Base-by-base conservation (phyloP, 306 rosid species). In the Ziziphus jujuba region DNA sequence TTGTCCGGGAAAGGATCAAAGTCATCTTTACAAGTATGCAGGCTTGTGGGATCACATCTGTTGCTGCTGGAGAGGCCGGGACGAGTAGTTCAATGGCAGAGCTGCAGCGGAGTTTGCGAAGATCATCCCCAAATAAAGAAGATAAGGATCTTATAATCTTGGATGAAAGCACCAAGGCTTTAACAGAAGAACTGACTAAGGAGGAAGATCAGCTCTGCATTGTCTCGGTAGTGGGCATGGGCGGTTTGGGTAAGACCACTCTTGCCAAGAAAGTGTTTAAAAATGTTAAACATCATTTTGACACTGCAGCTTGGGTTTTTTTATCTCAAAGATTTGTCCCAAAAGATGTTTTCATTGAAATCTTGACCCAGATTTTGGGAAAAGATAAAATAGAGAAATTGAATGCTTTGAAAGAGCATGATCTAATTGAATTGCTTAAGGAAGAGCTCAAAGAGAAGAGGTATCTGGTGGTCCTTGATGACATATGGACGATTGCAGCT, bases 81-180 rank as follows among this genome's bases (percentile, higher is more conserved):
- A 34, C 10, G 4, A n/a, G 16, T 13, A 5, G 31, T 38, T 36
- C 65, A 9, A 7, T 36, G 33, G 40, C 7, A 5, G 10, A 38
- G 11, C 2, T 38, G 44, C 44, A 38, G 44, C 9, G 10, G 59
- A 59, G 79, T 56, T 78, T 71, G 70, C 78, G 55, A 85, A 72
- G 56, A 80, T 61, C 61, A 1, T 71, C 34, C 61, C 56, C 44
- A 5, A 13, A 61, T 11, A 24, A 33, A 53, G 14, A 50, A 3
- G 68, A 61, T 0, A 33, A 63, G 0, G 54, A 72, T 14, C 28
- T 40, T 0, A 56, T 62, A 6, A 67, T 56, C 1, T 7, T 71
- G 9, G 61, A 53, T 4, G 47, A 33, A 9, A 53, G 14, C 24
- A 7, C 40, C 24, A 25, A 8, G 12, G 54, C 20, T 16, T 17